These are phyloP conservation scores for Picochlorum sp. DNA, from an alignment of 139 green algal genomes.

Conservation along the genomic window DNA sequence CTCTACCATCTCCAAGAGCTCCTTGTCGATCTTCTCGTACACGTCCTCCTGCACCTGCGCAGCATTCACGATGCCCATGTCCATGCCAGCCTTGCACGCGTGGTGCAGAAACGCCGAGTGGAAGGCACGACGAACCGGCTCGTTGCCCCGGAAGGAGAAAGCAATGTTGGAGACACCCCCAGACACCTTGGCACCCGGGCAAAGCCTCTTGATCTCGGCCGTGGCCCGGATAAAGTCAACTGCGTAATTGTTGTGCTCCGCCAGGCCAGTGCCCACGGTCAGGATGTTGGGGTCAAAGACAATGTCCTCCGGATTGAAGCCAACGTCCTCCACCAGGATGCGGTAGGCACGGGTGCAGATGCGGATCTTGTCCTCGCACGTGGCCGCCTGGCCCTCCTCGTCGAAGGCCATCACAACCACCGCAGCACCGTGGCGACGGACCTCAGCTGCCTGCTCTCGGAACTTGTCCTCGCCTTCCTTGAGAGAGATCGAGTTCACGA, in stretches of 20 bases:
- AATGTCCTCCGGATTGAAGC: conserved; percentile 92
- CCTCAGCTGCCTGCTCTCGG: conserved; percentile 59
- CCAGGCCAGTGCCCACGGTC: conserved; percentile 89
- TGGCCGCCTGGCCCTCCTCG: conserved; percentile 77
- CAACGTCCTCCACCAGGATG: conserved; percentile 91
- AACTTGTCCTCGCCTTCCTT: conserved; percentile 97
- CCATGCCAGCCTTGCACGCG: conserved; percentile 90
- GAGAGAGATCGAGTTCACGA: conserved; percentile 96
- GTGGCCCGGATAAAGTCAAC: conserved; percentile 95
- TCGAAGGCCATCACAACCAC: conserved; percentile 99
- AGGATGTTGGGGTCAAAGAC: conserved; percentile 99
- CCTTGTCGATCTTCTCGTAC: conserved; percentile 97
- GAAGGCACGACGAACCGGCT: conserved; percentile 86
- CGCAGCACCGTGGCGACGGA: conserved; percentile 82
- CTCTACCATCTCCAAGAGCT: conserved; percentile 92
- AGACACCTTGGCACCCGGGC: conserved; percentile 88
- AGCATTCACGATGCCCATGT: conserved; percentile 99
- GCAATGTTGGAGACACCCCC: conserved; percentile 97
- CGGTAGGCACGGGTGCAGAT: conserved; percentile 91
- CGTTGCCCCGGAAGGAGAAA: conserved; percentile 97
- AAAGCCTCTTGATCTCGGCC: conserved; percentile 87
- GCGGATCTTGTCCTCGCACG: conserved; percentile 66
- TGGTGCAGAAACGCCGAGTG: conserved; percentile 92
- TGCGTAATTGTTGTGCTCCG: conserved; percentile 99
- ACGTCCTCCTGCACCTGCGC: conserved; percentile 80